Evolutionary conservation across 345 rosid genomes (phyloP).

Genomic region (Populus ilicifolia): DNA sequence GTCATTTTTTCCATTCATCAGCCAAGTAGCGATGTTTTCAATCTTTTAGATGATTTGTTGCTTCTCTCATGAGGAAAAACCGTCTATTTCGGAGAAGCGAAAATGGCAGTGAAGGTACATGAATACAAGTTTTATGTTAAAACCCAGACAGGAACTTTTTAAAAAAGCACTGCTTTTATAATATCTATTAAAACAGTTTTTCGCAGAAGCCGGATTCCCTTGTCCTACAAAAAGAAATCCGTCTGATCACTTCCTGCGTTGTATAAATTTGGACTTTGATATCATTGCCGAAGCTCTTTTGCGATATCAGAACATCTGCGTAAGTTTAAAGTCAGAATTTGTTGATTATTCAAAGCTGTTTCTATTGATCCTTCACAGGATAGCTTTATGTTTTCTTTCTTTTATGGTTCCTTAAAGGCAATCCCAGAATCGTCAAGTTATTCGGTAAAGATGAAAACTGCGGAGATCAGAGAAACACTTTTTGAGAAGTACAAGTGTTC

Average conservation of each 20-base stretch:
- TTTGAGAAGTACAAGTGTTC: slow-evolving; percentile 36
- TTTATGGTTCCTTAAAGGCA: slow-evolving; percentile 22
- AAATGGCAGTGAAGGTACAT: slow-evolving; percentile 32
- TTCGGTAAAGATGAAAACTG: slow-evolving; percentile 16
- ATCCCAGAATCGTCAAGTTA: slow-evolving; percentile 23
- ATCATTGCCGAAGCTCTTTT: slow-evolving; percentile 37
- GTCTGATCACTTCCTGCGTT: slow-evolving; percentile 63
- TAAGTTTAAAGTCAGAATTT: neutral
- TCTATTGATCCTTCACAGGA: slow-evolving; percentile 7
- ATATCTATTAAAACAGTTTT: slow-evolving; percentile 38
- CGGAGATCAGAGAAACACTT: slow-evolving; percentile 37
- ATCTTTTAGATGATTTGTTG: slow-evolving; percentile 35
- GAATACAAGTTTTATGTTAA: neutral
- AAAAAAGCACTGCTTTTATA: too few relatives aligned
- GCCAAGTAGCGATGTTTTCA: slow-evolving; percentile 43
- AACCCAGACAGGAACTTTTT: too few relatives aligned
- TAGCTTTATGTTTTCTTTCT: neutral
- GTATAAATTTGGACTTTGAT: slow-evolving; percentile 62
- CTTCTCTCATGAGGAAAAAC: slow-evolving; percentile 42
- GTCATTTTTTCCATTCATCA: slow-evolving; percentile 46
- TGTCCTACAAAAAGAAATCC: slow-evolving; percentile 67
- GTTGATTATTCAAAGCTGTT: neutral
- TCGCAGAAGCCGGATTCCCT: slow-evolving; percentile 61
- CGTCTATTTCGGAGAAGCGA: slow-evolving; percentile 40
- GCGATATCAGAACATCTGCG: slow-evolving; percentile 34